Conservation (phyloP, 139 green algal genomes). For the Chlamydomonas asymmetrica region DNA sequence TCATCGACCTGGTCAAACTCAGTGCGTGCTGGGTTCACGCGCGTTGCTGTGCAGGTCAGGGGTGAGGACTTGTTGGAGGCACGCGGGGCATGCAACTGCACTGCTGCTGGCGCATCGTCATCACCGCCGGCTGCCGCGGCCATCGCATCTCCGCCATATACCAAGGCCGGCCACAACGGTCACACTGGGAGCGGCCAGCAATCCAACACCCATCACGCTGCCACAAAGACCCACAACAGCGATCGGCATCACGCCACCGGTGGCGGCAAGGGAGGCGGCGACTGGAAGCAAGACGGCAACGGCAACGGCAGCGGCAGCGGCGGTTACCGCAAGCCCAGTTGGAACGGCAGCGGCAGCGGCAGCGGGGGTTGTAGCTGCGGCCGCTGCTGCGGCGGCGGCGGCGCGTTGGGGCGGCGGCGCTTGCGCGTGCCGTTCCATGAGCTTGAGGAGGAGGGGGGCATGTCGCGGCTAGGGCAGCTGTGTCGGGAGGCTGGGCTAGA, state of each 20-base stretch:
- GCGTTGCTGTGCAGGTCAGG: not conserved
- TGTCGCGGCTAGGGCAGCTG: conserved; percentile 58
- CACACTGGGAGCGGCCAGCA: too few relatives aligned
- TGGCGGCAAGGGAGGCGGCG: not conserved
- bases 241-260: too few relatives aligned
- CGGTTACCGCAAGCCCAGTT: not conserved
- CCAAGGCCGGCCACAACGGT: too few relatives aligned
- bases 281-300: not conserved
- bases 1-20: not conserved
- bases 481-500: conserved; percentile 58
- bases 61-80: conserved; percentile 11
- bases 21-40: not conserved
- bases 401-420: not conserved
- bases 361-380: too few relatives aligned
- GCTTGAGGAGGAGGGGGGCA: conserved; percentile 55
- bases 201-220: too few relatives aligned
- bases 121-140: too few relatives aligned
- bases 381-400: not conserved
- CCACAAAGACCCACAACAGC: too few relatives aligned
- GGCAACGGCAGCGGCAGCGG: not conserved
- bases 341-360: not conserved
- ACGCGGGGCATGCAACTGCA: too few relatives aligned
- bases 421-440: conserved; percentile 41
- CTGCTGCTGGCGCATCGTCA: too few relatives aligned
- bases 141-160: too few relatives aligned